Evolutionary conservation across 106 monocot species (phyloP).

Genomic region (Chionographis japonica): DNA sequence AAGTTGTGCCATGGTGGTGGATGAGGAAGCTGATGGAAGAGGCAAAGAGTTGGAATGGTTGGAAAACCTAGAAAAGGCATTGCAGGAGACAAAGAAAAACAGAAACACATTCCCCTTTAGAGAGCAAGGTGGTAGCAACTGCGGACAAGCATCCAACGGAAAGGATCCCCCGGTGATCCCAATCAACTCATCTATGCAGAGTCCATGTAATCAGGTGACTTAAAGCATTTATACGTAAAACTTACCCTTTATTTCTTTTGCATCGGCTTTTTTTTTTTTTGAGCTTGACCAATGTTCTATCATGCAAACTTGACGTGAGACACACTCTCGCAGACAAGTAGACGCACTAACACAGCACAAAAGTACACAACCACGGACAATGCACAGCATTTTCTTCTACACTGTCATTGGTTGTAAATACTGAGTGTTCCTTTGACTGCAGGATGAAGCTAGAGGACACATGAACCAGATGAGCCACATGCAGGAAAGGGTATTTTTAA

Average conservation of each 20-base stretch:
- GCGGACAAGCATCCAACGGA: constrained; percentile 10
- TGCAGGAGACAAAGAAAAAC: constrained; percentile 21
- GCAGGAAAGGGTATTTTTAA: constrained; percentile 12
- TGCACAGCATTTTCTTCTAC: no score
- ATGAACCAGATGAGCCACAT: constrained; percentile 2
- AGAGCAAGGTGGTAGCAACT: constrained; percentile 5
- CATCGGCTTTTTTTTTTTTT: no score
- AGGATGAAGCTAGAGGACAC: constrained; percentile 22
- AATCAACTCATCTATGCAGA: constrained; percentile 1
- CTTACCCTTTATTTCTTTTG: background rate
- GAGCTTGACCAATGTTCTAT: no score
- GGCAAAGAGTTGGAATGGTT: constrained; percentile 42
- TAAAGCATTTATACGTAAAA: background rate
- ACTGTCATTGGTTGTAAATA: background rate
- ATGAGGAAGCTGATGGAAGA: constrained; percentile 23
- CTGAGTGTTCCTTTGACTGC: constrained; percentile 6
- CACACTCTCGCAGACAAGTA: no score
- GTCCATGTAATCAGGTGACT: constrained; percentile 23
- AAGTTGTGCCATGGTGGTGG: constrained; percentile 1
- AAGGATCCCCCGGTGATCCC: constrained; percentile 8
- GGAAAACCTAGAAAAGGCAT: constrained; percentile 35
- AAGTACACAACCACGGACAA: no score
- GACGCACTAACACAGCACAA: no score
- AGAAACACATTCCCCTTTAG: background rate
- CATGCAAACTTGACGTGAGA: no score